Base-by-base conservation (phyloP, 257 asterid species). In the Verbascum thapsus region DNA sequence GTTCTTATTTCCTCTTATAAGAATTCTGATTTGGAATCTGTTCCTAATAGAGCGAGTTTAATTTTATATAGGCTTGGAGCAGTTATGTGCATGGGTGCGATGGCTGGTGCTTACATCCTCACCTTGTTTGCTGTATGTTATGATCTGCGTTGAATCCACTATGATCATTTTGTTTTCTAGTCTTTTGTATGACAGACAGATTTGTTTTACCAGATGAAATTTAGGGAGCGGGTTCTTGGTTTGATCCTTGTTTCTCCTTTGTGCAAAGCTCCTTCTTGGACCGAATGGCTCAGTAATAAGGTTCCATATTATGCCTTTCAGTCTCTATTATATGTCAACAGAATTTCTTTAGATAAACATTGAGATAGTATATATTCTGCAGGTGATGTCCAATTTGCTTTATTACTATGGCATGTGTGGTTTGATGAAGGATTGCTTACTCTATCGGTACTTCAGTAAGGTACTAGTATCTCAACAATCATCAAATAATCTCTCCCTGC, bases 61-160 rank as follows among this genome's bases (percentile, higher is more conserved):
- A 43, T 58, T 69, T 70, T 73, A 58, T 74, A 64, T 83, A 91
- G 98, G 85, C 87, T 91, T 52, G 98, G 89, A 63, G 81, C 91
- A 64, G 98, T 91, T 74, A 91, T 91, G 95, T 79, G 91, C 81
- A 88, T 91, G 98, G 98, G 98, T 65, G 98, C 81, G 51, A 79
- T 73, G 73, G 98, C 96, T 26, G 98, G 98, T 51, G 98, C 96
- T 79, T 91, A 91, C 79, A 65, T 91, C 69, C 88, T 91, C 64
- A 78, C 95, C 63, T 60, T 85, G 66, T 88, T 91, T 64, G 89
- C 98, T 39, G 98, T 91, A 84, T 10, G 96, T 77, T 64, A 64
- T 43, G 16, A 7, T 34, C 47, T 34, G 2, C 42, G 23, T 37
- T 23, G 34, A 59, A 47, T 53, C 68, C 63, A 38, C 48, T 18